These are phyloP conservation scores for Parasarocladium wereldwijsianum DNA, from an alignment of 2,329 filamentous ascomycete genomes.

Conservation along the genomic window DNA sequence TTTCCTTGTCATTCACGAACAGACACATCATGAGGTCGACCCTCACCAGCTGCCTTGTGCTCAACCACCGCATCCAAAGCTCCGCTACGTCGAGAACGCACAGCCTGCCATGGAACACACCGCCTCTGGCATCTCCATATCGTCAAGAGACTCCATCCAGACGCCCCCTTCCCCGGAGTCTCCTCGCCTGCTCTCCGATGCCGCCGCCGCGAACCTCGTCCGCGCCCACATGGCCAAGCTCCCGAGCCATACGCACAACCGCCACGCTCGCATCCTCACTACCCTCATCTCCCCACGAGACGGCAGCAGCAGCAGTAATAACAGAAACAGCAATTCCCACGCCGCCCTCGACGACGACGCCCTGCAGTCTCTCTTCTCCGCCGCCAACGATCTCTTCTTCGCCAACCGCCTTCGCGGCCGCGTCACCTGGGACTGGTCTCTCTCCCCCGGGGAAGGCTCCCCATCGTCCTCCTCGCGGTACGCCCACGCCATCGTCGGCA, in stretches of 20 bases:
- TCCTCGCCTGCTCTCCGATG: conserved; percentile 24
- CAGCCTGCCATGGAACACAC: conserved; percentile 28
- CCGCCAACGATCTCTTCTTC: conserved; percentile 51
- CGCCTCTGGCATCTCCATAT: conserved; percentile 32
- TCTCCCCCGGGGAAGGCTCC: conserved; percentile 27
- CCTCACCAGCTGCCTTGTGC: conserved; percentile 5
- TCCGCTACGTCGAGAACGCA: conserved; percentile 7
- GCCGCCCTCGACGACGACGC: conserved; percentile 42
- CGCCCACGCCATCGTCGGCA: conserved; percentile 42
- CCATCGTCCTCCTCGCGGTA: conserved; percentile 25
- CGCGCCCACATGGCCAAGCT: conserved; percentile 28
- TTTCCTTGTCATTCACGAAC: conserved; percentile 20
- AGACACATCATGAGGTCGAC: not conserved
- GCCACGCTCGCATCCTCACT: conserved; percentile 41
- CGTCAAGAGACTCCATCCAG: conserved; percentile 19
- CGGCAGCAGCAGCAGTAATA: not conserved
- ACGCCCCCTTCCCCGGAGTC: conserved; percentile 14
- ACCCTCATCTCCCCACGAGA: conserved; percentile 34
- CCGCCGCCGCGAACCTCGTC: conserved; percentile 32
- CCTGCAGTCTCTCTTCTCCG: conserved; percentile 41
- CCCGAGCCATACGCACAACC: conserved; percentile 28
- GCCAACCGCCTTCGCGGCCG: conserved; percentile 37
- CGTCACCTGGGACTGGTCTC: conserved; percentile 48
- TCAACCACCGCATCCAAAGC: conserved; percentile 8
- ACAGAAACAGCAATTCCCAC: conserved; percentile 26